Conservation (phyloP, 2,329 filamentous ascomycete species). For the Pseudogymnoascus sp. region DNA sequence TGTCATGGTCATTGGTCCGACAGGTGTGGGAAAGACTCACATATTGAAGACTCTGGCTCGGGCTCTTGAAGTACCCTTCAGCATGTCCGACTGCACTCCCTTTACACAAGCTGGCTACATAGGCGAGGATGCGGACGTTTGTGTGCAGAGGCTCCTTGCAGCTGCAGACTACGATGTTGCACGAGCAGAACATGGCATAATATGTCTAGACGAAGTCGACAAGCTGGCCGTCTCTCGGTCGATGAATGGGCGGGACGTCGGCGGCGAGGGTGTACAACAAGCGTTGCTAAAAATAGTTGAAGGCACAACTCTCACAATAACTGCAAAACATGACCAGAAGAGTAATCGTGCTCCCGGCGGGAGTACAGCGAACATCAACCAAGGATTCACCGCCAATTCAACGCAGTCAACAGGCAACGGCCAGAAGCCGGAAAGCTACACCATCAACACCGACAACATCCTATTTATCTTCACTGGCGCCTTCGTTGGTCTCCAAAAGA, state of each 20-base stretch:
- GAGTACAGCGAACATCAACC: conserved; percentile 15
- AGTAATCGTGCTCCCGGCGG: conserved; percentile 28
- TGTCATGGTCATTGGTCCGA: conserved; percentile 80
- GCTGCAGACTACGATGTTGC: conserved; percentile 84
- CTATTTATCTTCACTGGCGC: conserved; percentile 95
- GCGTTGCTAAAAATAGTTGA: conserved; percentile 93
- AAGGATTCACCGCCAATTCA: conserved; percentile 12
- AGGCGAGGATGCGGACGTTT: conserved; percentile 93
- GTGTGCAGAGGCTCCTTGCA: conserved; percentile 81
- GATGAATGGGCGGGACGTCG: conserved; percentile 83
- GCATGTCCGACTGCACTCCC: conserved; percentile 90
- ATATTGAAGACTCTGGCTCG: conserved; percentile 86
- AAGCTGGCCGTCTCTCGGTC: conserved; percentile 61
- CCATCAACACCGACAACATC: conserved; percentile 90
- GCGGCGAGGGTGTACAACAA: conserved; percentile 94
- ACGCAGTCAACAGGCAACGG: conserved; percentile 13
- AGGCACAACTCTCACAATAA: conserved; percentile 86
- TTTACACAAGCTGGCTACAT: conserved; percentile 97
- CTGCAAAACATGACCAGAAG: conserved; percentile 64
- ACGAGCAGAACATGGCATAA: conserved; percentile 81
- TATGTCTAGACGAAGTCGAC: conserved; percentile 94
- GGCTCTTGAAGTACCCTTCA: conserved; percentile 89
- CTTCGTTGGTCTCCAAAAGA: conserved; percentile 86
- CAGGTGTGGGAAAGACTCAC: conserved; percentile 91
- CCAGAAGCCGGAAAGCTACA: conserved; percentile 42